Evolutionary conservation across 441 rosid genomes (phyloP), one percentile per base, ranked within the genome.

Genomic region (Gossypium lobatum): DNA sequence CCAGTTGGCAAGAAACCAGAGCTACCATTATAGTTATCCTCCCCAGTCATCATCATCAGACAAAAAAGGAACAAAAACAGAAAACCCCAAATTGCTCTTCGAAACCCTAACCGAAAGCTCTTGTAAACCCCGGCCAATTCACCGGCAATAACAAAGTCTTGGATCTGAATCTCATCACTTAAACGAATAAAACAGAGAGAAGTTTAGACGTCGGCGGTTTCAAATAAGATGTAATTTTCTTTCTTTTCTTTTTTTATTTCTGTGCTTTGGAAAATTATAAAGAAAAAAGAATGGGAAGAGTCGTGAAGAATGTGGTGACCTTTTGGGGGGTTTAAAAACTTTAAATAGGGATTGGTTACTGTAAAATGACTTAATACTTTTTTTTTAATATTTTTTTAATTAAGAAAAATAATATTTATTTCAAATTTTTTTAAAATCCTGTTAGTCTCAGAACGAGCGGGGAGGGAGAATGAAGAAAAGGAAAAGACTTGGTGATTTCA

Each of bases 41-140:
- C 85, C 78, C 70, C 87, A 79, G 83, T 87, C 86, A 75, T 81
- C 81, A 84, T 62, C 81, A 79, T 82, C 83, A 45, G 13, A 72
- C 39, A 26, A 14, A 26, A 59, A 63, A 68, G 20, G n/a, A 10
- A 14, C 9, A 26, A 17, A 76, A 76, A 53, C 74, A 28, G 60
- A 50, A 72, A 14, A 74, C 73, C 75, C 71, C 69, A 64, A 76
- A 72, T 50, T 61, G 64, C 58, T 26, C 25, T 18, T 26, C 3
- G 76, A 77, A 75, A 64, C 45, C 72, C 80, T 76, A 75, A 65
- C 55, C 71, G 6, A 63, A 70, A 68, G 42, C 70, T 11, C 63
- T 71, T 16, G 8, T 16, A 26, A 58, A 39, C 4, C 46, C 50
- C 68, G n/a, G 20, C 16, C 71, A 60, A 78, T 39, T 48, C 23